Evolutionary conservation across 169 alveolate species (phyloP), one percentile per base, ranked within the genome.

Genomic region (Babesia ovata): DNA sequence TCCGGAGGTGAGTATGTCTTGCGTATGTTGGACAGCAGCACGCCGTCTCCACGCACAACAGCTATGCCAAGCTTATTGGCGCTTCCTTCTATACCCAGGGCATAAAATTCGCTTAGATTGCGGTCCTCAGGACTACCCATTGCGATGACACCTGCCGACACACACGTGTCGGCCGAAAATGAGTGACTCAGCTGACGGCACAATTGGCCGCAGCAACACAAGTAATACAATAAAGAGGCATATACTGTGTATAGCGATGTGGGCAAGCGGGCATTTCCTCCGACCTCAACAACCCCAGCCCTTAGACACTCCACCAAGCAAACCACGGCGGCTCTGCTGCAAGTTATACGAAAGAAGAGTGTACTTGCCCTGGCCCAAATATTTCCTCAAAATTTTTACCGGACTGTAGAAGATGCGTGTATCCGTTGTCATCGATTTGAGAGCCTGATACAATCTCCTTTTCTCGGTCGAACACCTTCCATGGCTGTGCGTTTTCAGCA

Each of bases 1-100:
- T 99, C 98, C 69, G 99, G 99, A n/a, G 99, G 95, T 19, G 96
- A 93, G 85, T 86, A 97, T 0, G 99, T 98, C 62, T 90, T 92
- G 63, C 99, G 85, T 16, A 98, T 98, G 86, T 98, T 98, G 19
- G 99, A 92, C 28, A 96, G 89, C 44, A 98, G 96, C 22, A 90
- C 90, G 39, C 99, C 99, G 70, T 94, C 91, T 54, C 94, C 92
- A 13, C 93, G 92, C 46, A 97, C 98, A 29, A 98, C 93, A 16
- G 99, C 99, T 14, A 98, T 98, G 14, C 99, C 98, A 24, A 98
- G 92, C 90, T 98, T 98, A 86, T 98, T 98, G 0, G 99, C 99
- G 83, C 99, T 95, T 54, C 99, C 98, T 91, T 98, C 99, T 21
- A 98, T 96, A 36, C 99, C 99, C 50, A 98, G 89, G 16, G 96